phyloP scores from a whole-genome alignment of 108 stramenopile species.

The Chaetoceros muelleri region DNA sequence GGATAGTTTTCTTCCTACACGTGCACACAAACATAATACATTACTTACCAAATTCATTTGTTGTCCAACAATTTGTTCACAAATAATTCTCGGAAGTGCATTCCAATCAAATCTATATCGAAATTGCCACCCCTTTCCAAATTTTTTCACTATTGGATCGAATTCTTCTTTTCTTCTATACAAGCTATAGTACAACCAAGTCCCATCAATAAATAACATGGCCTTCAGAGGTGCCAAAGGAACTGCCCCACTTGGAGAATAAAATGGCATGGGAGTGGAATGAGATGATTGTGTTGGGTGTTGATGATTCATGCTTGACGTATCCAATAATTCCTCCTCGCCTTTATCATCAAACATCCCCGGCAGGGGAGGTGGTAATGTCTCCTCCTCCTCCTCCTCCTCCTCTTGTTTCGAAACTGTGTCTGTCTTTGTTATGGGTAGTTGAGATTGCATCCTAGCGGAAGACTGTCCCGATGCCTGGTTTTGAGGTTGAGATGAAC shows the following conservation, averaged over 20 bases:
- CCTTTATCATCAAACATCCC: neutral
- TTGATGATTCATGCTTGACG: constrained; percentile 9
- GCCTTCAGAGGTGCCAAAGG: constrained; percentile 63
- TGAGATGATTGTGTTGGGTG: constrained; percentile 2
- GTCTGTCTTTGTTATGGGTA: neutral
- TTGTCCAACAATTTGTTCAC: constrained; percentile 41
- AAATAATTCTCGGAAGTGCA: constrained; percentile 44
- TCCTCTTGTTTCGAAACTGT: neutral
- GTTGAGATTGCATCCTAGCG: neutral
- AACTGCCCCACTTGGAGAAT: constrained; percentile 1
- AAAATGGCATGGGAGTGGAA: neutral
- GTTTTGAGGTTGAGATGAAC: constrained; percentile 4
- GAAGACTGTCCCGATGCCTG: neutral
- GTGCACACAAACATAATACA: neutral
- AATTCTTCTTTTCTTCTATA: constrained; percentile 27
- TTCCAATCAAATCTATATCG: constrained; percentile 60
- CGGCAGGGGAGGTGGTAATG: neutral
- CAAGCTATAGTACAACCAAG: constrained; percentile 83
- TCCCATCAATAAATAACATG: constrained; percentile 86
- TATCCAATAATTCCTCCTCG: neutral
- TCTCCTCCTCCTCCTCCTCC: neutral
- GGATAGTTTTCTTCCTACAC: too few species aligned
- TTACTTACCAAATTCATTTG: constrained; percentile 22
- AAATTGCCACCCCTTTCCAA: constrained; percentile 59
- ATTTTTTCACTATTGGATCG: constrained; percentile 43